A percentile compares a stretch with the other conserved stretches of the same genome.
Conservation (phyloP, 1,284 basidiomycete genomes). For the Irpex rosettiformis region DNA sequence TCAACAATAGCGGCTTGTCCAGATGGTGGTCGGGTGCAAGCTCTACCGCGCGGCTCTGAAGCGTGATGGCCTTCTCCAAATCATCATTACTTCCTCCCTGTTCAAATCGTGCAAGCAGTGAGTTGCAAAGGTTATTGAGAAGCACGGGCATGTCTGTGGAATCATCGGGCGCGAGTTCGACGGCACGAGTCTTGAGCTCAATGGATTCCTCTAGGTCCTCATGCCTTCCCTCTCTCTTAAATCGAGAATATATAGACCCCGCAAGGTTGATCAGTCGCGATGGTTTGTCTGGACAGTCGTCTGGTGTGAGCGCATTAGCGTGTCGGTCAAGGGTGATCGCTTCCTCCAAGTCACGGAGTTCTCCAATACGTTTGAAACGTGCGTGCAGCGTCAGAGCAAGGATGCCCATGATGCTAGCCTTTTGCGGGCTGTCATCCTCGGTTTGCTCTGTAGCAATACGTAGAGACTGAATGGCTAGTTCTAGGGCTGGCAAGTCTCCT, state of each 20-base stretch:
- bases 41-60: background rate
- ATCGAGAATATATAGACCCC: background rate
- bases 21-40: background rate
- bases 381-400: background rate
- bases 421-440: background rate
- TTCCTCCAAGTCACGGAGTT: background rate
- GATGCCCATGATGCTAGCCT: background rate
- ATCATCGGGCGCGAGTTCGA: background rate
- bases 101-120: background rate
- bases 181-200: background rate
- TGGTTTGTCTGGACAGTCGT: background rate
- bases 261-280: background rate
- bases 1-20: background rate
- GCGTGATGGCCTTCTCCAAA: background rate
- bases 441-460: background rate
- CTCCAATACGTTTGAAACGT: background rate
- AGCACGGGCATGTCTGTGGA: background rate
- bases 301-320: background rate
- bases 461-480: too few relatives aligned
- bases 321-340: background rate
- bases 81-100: background rate
- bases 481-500: too few relatives aligned
- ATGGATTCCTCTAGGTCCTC: background rate
- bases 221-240: background rate
- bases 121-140: background rate